phyloP scores from a whole-genome alignment of 345 rosid genomes.

The Cardamine chenopodiifolia region DNA sequence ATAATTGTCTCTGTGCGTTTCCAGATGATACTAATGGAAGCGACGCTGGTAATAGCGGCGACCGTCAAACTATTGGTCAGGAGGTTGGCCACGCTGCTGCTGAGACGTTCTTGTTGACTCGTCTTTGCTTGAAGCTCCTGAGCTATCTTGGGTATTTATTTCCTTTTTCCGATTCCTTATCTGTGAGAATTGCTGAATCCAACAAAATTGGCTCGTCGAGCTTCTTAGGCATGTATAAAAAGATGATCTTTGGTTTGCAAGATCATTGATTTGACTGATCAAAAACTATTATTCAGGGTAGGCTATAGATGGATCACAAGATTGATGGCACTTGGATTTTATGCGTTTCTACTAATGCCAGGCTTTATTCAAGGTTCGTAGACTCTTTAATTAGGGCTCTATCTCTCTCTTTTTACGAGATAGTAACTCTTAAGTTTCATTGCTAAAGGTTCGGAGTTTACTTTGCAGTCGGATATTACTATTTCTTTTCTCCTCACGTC shows the following conservation, averaged over 20 bases:
- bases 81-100: conserved; percentile 69
- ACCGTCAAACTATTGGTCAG: conserved; percentile 46
- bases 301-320: conserved; percentile 91
- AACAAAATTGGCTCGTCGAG: neutral
- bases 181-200: conserved; percentile 3
- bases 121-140: conserved; percentile 66
- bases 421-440: conserved; percentile 1
- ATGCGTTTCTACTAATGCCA: conserved; percentile 78
- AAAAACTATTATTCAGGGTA: conserved; percentile 72
- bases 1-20: conserved; percentile 55
- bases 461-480: conserved; percentile 89
- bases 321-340: conserved; percentile 92
- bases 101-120: conserved; percentile 65
- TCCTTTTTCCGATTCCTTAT: neutral
- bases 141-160: conserved; percentile 68
- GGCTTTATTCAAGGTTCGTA: conserved; percentile 91
- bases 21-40: conserved; percentile 33
- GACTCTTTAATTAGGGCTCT: neutral
- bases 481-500: conserved; percentile 79
- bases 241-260: conserved; percentile 4
- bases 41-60: conserved; percentile 31
- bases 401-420: neutral
- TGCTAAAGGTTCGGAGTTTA: conserved; percentile 39
- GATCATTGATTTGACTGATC: conserved; percentile 42
- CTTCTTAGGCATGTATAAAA: neutral